Base-by-base conservation (phyloP, 805 yeast genomes). In the Candida tammaniensis region DNA sequence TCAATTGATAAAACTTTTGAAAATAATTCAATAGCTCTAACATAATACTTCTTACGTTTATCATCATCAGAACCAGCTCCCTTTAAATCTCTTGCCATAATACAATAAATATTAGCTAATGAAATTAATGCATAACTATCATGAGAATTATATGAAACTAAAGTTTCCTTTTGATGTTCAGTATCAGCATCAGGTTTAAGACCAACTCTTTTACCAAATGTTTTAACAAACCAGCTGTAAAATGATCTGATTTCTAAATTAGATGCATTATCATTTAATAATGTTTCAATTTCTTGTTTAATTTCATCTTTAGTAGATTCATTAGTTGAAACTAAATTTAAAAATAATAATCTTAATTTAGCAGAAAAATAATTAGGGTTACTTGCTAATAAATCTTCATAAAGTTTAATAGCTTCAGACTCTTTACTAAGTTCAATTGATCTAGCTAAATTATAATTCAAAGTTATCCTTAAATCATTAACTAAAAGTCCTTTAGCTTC, bases 91-190 rank as follows among this genome's bases (percentile, higher is more conserved):
- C 91, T 73, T 0, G 96, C 97, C 61, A 86, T 78, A 1, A 76
- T 58, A 48, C 86, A 75, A 55, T 91, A 93, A 31, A 91, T 72
- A 54, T 91, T 93, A 7, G 95, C 98, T 51, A 93, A 68, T 1
- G 96, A 88, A 13, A 88, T 76, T 43, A 93, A 71, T 0, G 98
- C 93, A 59, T 89, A 91, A 24, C 80, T 61, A 61, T 93, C 98
- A 58, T 88, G 97, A 1, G 88, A 82, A 54, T 88, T 87, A 52
- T 74, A 78, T 39, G 82, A 79, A 21, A 81, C 82, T 45, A 93
- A 70, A 0, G 98, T 87, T 30, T 82, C 85, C 57, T 86, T 86
- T 54, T 86, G 89, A 52, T 85, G 95, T 10, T 73, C 66, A 42
- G 86, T 80, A 57, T 87, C 96, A 22, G 75, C 54, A 43, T 76